Evolutionary conservation across 1,139 yeast species (phyloP).

Genomic region (Yamadazyma spencermartinsiae): DNA sequence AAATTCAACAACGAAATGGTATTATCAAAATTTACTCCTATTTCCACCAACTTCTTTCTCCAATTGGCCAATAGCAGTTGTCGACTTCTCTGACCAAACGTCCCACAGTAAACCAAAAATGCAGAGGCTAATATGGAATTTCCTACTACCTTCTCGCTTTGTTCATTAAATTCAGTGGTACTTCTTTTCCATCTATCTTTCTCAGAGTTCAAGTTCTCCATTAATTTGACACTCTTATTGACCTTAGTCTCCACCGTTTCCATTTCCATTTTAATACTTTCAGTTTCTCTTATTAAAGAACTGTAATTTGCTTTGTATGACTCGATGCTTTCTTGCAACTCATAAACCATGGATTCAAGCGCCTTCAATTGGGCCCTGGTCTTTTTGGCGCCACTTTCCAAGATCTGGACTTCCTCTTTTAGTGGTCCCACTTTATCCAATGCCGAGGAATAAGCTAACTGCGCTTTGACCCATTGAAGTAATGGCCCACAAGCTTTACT

Average conservation of each 20-base stretch:
- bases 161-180: slow-evolving; percentile 49
- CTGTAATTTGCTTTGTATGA: slow-evolving; percentile 70
- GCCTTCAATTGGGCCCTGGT: slow-evolving; percentile 72
- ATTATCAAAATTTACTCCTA: slow-evolving; percentile 46
- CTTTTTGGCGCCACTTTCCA: slow-evolving; percentile 62
- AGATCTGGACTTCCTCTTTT: slow-evolving; percentile 57
- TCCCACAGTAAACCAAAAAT: slow-evolving; percentile 62
- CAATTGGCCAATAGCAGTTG: slow-evolving; percentile 37
- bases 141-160: slow-evolving; percentile 57
- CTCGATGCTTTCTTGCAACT: slow-evolving; percentile 70
- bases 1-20: slow-evolving; percentile 14
- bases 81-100: slow-evolving; percentile 55
- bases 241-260: slow-evolving; percentile 60
- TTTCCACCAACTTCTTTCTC: slow-evolving; percentile 36
- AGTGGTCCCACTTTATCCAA: slow-evolving; percentile 76
- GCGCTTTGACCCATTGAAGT: slow-evolving; percentile 88
- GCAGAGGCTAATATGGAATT: slow-evolving; percentile 66
- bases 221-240: slow-evolving; percentile 58
- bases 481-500: slow-evolving; percentile 96
- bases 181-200: slow-evolving; percentile 73
- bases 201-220: slow-evolving; percentile 67
- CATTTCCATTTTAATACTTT: slow-evolving; percentile 73
- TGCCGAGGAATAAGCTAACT: slow-evolving; percentile 67
- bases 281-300: slow-evolving; percentile 72
- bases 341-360: slow-evolving; percentile 77